Percentiles rank a stretch among this genome's conserved stretches.
phyloP scores from a whole-genome alignment of 2,329 filamentous ascomycete species.

The Cordyceps farinosa region DNA sequence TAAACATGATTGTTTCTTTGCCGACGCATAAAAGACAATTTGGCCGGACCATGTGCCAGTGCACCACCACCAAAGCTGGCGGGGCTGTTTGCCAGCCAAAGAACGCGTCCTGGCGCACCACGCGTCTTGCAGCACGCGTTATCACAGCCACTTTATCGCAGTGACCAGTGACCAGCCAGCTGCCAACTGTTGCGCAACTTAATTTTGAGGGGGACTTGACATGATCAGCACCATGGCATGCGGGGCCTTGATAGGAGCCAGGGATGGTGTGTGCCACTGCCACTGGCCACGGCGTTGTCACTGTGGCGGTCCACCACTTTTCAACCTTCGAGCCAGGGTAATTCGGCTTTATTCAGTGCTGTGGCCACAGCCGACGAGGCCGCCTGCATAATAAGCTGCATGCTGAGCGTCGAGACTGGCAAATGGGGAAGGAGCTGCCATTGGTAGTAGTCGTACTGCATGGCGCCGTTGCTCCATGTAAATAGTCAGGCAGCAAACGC shows the following conservation, averaged over 20 bases:
- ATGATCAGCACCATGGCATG: background rate
- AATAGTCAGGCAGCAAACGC: conserved; percentile 3
- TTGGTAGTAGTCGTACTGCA: background rate
- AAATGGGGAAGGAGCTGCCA: conserved; percentile 10
- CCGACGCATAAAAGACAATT: conserved; percentile 6
- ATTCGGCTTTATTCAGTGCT: background rate
- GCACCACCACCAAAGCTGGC: background rate
- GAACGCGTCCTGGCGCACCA: background rate
- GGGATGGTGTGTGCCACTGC: background rate
- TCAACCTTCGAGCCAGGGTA: background rate
- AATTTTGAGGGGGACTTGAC: background rate
- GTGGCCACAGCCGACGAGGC: background rate
- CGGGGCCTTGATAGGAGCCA: background rate
- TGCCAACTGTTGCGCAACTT: background rate
- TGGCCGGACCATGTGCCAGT: background rate
- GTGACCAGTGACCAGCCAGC: background rate
- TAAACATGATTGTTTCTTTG: background rate
- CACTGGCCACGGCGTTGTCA: background rate
- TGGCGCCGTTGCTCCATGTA: conserved; percentile 15
- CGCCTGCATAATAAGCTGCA: conserved; percentile 1
- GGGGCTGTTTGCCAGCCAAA: conserved; percentile 10
- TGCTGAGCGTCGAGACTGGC: background rate
- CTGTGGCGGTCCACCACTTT: background rate
- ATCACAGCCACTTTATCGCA: background rate
- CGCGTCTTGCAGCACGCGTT: background rate